A percentile compares a stretch with the other conserved stretches of the same genome.
These are phyloP conservation scores for Zelonia costaricensis DNA, from an alignment of 208 protist genomes.

Conservation along the genomic window DNA sequence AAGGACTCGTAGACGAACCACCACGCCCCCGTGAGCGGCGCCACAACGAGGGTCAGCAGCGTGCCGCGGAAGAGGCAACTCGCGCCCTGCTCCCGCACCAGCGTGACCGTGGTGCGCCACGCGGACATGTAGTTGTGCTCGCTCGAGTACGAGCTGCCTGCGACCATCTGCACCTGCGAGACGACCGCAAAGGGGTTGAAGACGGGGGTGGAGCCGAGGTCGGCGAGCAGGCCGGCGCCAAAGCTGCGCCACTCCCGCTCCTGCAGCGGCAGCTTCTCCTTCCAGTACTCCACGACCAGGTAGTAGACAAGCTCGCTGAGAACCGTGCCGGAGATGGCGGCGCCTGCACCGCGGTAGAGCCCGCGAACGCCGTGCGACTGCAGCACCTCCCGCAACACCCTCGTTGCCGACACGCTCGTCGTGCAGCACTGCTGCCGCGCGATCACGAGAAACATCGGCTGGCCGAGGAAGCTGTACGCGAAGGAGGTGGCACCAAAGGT, in stretches of 20 bases:
- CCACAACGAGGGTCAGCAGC: conserved; percentile 64
- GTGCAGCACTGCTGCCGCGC: conserved; percentile 76
- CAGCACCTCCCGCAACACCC: conserved; percentile 51
- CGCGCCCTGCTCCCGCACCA: conserved; percentile 62
- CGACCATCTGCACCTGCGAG: conserved; percentile 88
- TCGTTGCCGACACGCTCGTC: conserved; percentile 34
- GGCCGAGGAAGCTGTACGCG: conserved; percentile 59
- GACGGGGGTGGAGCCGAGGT: conserved; percentile 62
- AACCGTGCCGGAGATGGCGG: conserved; percentile 63
- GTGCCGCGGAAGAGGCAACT: conserved; percentile 72
- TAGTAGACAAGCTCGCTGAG: conserved; percentile 83
- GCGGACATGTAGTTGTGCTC: conserved; percentile 81
- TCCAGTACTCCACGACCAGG: conserved; percentile 70
- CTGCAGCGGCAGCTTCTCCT: conserved; percentile 66
- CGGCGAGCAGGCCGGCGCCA: conserved; percentile 65
- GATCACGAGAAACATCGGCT: conserved; percentile 78
- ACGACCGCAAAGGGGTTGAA: conserved; percentile 85
- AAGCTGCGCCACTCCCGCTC: conserved; percentile 74
- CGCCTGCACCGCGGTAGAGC: conserved; percentile 69
- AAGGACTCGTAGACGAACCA: conserved; percentile 84
- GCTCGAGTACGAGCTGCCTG: conserved; percentile 47
- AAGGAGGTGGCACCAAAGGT: conserved; percentile 74
- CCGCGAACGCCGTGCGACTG: conserved; percentile 49
- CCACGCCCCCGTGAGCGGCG: conserved; percentile 77
- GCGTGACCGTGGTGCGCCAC: conserved; percentile 49